Base-by-base conservation (phyloP, 768 basidiomycete species). In the Amanita muscaria region DNA sequence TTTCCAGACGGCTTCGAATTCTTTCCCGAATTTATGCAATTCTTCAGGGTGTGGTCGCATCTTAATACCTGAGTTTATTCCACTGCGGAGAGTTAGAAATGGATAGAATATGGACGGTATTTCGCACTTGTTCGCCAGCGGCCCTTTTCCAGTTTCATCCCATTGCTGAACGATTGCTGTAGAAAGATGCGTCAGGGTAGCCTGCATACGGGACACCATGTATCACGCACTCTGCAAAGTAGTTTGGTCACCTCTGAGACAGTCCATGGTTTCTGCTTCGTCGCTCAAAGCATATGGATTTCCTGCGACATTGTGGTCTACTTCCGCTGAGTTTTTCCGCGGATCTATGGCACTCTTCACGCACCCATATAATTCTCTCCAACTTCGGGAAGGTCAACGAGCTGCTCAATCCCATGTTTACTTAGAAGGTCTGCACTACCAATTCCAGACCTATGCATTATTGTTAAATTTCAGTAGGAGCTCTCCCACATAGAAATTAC, bases 1-100 rank as follows among this genome's bases (percentile, higher is more conserved):
- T 5, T 68, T 58, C 80, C 79, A 80, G 31, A 67, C 59, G 18
- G 61, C 38, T 21, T 64, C 54, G 52, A 81, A 82, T 5, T 56
- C 65, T 6, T 73, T 65, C 5, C 72, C 72, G 27, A 82, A 59
- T n/a, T 64, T 63, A 38, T 68, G 61, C 18, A 79, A 62, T 32
- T 82, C 80, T 5, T 64, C 61, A 3, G 52, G 51, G 12, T 58
- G 69, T 3, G 80, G 80, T 19, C 81, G 66, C 11, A 79, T 52
- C 52, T 78, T 80, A 48, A 77, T 66, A 3, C 74, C 79, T 22
- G 70, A 69, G 49, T 82, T 76, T 21, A 73, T 51, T 2, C 64
- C 74, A 50, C 77, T 80, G 51, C 12, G 45, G 30, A n/a, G 7
- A 22, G 3, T 16, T n/a, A 12, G 64, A 53, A 14, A 31, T 8